These are phyloP conservation scores for Emmonsiellopsis sp. DNA, from an alignment of 2,329 filamentous ascomycete genomes.

Conservation along the genomic window DNA sequence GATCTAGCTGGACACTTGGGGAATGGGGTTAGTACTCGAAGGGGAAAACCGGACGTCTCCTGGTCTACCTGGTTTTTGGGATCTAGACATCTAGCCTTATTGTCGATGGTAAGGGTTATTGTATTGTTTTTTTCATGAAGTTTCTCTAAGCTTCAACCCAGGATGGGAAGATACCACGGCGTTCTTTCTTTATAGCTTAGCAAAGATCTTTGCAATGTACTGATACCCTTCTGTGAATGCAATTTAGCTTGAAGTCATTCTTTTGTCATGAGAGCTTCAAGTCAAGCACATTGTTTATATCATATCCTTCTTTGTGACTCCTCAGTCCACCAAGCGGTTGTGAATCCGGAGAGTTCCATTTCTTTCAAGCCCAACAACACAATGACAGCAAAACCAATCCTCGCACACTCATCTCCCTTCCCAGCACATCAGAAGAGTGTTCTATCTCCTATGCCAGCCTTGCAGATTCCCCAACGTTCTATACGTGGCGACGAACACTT, in stretches of 20 bases:
- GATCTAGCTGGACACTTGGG: constrained; percentile 41
- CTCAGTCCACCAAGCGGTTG: too few relatives aligned
- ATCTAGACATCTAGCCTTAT: neutral
- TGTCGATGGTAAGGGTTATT: neutral
- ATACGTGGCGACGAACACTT: too few relatives aligned
- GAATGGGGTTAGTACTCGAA: constrained; percentile 28
- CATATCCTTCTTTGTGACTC: too few relatives aligned
- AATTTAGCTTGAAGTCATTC: neutral
- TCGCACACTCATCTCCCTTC: too few relatives aligned
- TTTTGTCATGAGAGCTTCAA: neutral
- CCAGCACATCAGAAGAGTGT: too few relatives aligned
- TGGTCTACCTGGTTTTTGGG: neutral
- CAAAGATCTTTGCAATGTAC: neutral
- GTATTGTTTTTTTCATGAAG: neutral
- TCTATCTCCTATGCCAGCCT: too few relatives aligned
- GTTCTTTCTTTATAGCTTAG: neutral
- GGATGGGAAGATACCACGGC: neutral
- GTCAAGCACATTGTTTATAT: too few relatives aligned
- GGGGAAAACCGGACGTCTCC: too few relatives aligned
- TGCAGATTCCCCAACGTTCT: too few relatives aligned
- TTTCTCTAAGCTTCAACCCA: neutral
- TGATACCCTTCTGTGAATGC: neutral
- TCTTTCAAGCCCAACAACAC: too few relatives aligned
- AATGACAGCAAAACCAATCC: too few relatives aligned
- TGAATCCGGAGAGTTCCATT: too few relatives aligned